Evolutionary conservation across 768 basidiomycete genomes (phyloP).

Genomic region (Leccinum arenicola): DNA sequence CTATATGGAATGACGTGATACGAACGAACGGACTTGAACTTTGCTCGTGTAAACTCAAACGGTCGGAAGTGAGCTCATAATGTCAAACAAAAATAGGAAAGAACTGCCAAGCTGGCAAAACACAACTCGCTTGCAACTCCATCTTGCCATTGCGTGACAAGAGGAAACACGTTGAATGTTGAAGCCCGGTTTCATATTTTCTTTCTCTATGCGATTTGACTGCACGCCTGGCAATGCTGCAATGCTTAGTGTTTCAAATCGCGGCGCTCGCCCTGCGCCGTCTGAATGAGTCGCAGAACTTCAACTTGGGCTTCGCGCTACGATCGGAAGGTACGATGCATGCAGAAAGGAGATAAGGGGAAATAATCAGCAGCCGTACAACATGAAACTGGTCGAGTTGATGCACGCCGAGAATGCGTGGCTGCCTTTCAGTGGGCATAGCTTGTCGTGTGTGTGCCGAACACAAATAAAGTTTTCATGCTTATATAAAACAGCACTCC

Average conservation of each 20-base stretch:
- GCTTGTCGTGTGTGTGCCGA: conserved; percentile 3
- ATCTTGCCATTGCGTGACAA: not conserved
- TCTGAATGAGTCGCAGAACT: not conserved
- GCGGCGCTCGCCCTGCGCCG: not conserved
- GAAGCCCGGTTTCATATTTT: conserved; percentile 9
- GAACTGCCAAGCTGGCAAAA: conserved; percentile 12
- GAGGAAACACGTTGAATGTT: conserved; percentile 12
- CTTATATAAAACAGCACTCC: conserved; percentile 9
- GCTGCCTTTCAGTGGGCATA: conserved; percentile 16
- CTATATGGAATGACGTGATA: conserved; percentile 30
- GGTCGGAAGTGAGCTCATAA: conserved; percentile 14
- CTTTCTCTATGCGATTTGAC: not conserved
- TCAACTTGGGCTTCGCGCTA: not conserved
- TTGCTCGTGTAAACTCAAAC: conserved; percentile 12
- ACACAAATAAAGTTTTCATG: conserved; percentile 19
- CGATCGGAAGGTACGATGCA: conserved; percentile 12
- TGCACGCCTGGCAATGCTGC: not conserved
- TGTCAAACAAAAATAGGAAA: not conserved
- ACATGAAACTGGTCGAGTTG: conserved; percentile 20
- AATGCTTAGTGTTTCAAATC: not conserved
- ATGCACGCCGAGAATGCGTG: conserved; percentile 29
- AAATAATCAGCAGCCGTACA: conserved; percentile 16
- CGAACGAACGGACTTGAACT: conserved; percentile 22
- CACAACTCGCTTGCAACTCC: conserved; percentile 13
- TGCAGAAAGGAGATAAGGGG: conserved; percentile 25